Base-by-base conservation (phyloP, 352 stramenopile species). In the Pythium dissimile region DNA sequence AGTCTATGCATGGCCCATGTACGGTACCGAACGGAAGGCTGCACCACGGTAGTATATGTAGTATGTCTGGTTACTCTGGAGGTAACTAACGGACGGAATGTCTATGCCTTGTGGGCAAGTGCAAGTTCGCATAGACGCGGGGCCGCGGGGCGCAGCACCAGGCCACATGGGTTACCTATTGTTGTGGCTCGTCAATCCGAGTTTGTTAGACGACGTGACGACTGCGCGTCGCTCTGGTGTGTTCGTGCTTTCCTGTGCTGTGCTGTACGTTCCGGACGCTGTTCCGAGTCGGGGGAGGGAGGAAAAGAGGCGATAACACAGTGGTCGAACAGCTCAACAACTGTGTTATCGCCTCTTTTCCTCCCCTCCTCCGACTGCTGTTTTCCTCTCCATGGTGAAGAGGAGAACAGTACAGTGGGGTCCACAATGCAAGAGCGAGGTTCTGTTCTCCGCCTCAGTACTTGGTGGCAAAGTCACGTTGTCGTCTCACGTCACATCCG, bases 111-210 rank as follows among this genome's bases (percentile, higher is more conserved):
- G 13, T 12, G 10, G n/a, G 18, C 18, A 54, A 54, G 42, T 55
- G 54, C 54, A 62, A 62, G 54, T 43, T 37, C 13, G 35, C 45
- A 62, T 43, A 62, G 54, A 62, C 31, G 55, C 54, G 54, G n/a
- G 24, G 42, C 13, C 11, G 21, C 4, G 35, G 13, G 2, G 47
- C 32, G 16, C 42, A 49, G 28, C 28, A 28, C 52, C 52, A 44
- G 39, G 30, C 30, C 39, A 51, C 27, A 59, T 59, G 52, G 39
- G 52, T 46, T 45, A 44, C 47, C 26, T 44, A 26, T 16, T 54
- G 18, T 13, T 23, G 32, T 23, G 46, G 11, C 46, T 20, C 46
- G 28, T 21, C 28, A 42, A 30, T 30, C 18, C 18, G n/a, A n/a
- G n/a, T n/a, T n/a, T n/a, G n/a, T n/a, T n/a, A n/a, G n/a, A n/a